Evolutionary conservation across 306 rosid species (phyloP).

Genomic region (Citrullus mucosospermus): DNA sequence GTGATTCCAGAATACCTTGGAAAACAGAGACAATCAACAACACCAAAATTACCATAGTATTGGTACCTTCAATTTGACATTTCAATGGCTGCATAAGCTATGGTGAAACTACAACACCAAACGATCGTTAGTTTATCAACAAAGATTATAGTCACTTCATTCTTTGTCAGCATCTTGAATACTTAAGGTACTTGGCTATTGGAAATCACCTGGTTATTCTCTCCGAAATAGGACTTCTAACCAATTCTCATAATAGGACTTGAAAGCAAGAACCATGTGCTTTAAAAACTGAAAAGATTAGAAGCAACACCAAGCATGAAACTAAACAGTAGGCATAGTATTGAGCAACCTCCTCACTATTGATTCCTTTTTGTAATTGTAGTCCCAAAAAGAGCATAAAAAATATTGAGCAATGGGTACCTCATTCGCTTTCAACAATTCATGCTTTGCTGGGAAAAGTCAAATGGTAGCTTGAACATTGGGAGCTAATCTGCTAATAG

Average conservation of each 20-base stretch:
- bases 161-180: not conserved
- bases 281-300: conserved; percentile 12
- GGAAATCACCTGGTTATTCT: not conserved
- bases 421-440: conserved; percentile 7
- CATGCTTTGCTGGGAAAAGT: not conserved
- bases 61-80: not conserved
- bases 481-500: conserved; percentile 11
- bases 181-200: not conserved
- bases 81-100: not conserved
- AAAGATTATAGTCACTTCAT: not conserved
- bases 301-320: conserved; percentile 7
- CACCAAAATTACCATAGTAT: not conserved
- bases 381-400: conserved; percentile 6
- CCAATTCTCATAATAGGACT: not conserved
- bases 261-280: conserved; percentile 16
- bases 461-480: conserved; percentile 7
- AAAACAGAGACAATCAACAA: conserved; percentile 7
- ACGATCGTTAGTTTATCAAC: not conserved
- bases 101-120: not conserved
- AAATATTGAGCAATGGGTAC: not conserved
- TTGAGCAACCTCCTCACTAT: conserved; percentile 11
- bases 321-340: not conserved
- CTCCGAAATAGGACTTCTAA: not conserved
- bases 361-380: not conserved
- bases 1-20: not conserved